Percentiles rank a stretch among this genome's conserved stretches.
These are phyloP conservation scores for Sarocladium oryzae DNA, from an alignment of 2,329 filamentous ascomycete genomes.

Conservation along the genomic window DNA sequence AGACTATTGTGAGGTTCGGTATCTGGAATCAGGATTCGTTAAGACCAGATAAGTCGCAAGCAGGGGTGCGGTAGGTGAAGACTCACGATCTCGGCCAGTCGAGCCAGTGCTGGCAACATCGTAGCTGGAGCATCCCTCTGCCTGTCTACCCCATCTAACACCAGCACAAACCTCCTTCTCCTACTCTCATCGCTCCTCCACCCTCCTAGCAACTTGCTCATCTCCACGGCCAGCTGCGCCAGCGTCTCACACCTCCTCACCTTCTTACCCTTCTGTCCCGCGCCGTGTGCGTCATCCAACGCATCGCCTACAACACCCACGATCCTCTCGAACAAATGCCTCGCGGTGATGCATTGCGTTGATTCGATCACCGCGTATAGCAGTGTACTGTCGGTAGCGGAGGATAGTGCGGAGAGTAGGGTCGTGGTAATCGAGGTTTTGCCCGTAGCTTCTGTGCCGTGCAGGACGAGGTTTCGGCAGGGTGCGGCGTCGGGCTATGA, in stretches of 20 bases:
- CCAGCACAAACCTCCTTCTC: conserved; percentile 63
- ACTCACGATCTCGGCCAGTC: conserved; percentile 72
- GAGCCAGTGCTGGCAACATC: conserved; percentile 71
- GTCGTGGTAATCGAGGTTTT: conserved; percentile 67
- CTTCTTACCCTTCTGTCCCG: conserved; percentile 29
- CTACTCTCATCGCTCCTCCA: conserved; percentile 20
- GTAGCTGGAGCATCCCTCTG: conserved; percentile 76
- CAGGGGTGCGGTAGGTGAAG: not conserved
- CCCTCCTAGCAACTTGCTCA: conserved; percentile 57
- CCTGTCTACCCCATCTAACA: conserved; percentile 81
- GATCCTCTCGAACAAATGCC: conserved; percentile 71
- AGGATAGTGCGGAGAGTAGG: conserved; percentile 24
- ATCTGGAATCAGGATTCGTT: conserved; percentile 46
- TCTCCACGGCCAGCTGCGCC: conserved; percentile 66
- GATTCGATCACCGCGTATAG: conserved; percentile 60
- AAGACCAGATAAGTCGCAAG: conserved; percentile 2
- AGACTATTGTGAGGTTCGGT: conserved; percentile 66
- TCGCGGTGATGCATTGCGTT: conserved; percentile 68
- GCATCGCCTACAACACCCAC: conserved; percentile 51
- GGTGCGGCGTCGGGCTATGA: conserved; percentile 64
- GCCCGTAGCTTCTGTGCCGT: conserved; percentile 82
- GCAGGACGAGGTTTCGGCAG: conserved; percentile 67
- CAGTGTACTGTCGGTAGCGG: conserved; percentile 23
- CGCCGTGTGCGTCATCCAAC: conserved; percentile 29
- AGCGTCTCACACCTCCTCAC: conserved; percentile 67